Conservation (phyloP, 768 basidiomycete species). For the Trametes punicea region DNA sequence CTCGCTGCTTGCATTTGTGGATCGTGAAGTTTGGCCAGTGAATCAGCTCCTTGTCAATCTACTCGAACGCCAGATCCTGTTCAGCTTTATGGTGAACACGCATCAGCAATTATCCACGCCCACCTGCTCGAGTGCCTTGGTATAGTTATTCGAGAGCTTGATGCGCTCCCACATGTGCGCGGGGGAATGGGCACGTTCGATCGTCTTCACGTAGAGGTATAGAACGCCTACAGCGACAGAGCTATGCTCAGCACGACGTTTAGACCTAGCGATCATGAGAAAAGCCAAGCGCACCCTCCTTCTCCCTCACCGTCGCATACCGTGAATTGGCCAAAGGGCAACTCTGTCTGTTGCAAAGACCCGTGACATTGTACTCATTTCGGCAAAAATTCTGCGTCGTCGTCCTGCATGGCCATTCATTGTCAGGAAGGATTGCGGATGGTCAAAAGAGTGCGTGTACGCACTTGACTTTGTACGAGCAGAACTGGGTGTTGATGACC, state of each 20-base stretch:
- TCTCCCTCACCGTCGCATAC: conserved; percentile 97
- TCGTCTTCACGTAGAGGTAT: conserved; percentile 96
- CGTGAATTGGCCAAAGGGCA: conserved; percentile 98
- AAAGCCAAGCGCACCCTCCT: conserved; percentile 62
- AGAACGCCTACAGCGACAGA: conserved; percentile 55
- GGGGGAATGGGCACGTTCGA: conserved; percentile 94
- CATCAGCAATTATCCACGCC: conserved; percentile 20
- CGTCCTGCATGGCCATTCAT: conserved; percentile 51
- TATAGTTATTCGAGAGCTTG: conserved; percentile 89
- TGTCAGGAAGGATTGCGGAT: conserved; percentile 3
- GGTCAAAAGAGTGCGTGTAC: conserved; percentile 28
- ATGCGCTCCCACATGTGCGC: conserved; percentile 98
- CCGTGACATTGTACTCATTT: conserved; percentile 98
- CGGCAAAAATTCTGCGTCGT: conserved; percentile 96
- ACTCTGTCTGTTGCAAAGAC: conserved; percentile 90
- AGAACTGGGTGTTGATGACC: conserved; percentile 91
- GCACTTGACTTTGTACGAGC: conserved; percentile 99
- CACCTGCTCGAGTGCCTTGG: conserved; percentile 93
- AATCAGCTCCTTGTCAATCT: conserved; percentile 95
- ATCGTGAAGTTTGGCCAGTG: conserved; percentile 98
- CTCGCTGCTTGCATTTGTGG: conserved; percentile 98
- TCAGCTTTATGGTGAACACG: not conserved
- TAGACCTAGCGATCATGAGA: not conserved
- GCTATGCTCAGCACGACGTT: not conserved
- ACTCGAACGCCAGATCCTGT: not conserved